Conservation (phyloP, 2,329 filamentous ascomycete genomes). For the Teratosphaeria viscida region DNA sequence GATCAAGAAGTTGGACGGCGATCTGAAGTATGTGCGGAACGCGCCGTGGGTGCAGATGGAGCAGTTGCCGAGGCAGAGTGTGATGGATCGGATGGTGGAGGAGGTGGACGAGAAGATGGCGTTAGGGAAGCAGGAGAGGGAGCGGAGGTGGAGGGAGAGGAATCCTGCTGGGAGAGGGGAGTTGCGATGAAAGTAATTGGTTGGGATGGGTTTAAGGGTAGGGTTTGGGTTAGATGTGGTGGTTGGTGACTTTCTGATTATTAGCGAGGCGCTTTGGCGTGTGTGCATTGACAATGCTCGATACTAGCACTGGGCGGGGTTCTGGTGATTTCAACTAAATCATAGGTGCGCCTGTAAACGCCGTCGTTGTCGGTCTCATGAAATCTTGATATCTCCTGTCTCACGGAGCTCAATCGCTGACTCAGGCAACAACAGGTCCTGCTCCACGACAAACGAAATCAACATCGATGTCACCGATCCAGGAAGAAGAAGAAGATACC, state of each 20-base stretch:
- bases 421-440: too few species aligned
- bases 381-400: too few species aligned
- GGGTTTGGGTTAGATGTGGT: background rate
- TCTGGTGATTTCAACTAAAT: too few species aligned
- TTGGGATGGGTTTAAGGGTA: background rate
- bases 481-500: too few species aligned
- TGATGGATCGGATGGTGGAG: conserved; percentile 53
- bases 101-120: conserved; percentile 55
- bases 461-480: too few species aligned
- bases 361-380: too few species aligned
- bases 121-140: conserved; percentile 36
- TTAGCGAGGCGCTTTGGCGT: background rate
- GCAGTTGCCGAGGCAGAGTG: conserved; percentile 58
- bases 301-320: too few species aligned
- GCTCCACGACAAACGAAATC: too few species aligned
- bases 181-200: conserved; percentile 12
- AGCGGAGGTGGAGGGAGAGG: conserved; percentile 32
- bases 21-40: conserved; percentile 72
- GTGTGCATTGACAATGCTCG: background rate
- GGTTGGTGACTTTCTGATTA: background rate
- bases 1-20: conserved; percentile 68
- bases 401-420: too few species aligned
- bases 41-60: conserved; percentile 81
- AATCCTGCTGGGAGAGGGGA: conserved; percentile 37
- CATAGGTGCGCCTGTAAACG: too few species aligned